These are phyloP conservation scores for Eucalyptus marginata DNA, from an alignment of 345 rosid genomes.

Conservation along the genomic window DNA sequence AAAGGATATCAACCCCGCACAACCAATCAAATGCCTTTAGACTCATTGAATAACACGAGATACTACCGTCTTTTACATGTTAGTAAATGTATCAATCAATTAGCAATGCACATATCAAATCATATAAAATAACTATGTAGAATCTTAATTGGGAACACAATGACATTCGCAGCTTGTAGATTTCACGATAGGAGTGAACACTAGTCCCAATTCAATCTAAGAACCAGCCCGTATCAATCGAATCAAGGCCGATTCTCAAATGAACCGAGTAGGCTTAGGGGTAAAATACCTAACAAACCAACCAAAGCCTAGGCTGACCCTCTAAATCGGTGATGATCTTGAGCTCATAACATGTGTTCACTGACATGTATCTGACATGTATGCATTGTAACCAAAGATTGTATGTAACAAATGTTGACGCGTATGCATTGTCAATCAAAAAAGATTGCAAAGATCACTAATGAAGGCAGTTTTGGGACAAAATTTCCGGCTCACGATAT, in stretches of 20 bases:
- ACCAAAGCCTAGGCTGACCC: background rate
- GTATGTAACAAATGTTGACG: background rate
- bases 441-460: background rate
- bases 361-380: background rate
- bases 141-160: background rate
- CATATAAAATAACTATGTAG: background rate
- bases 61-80: background rate
- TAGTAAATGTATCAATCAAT: background rate
- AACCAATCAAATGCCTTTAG: rapidly evolving
- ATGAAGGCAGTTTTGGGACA: background rate
- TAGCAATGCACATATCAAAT: background rate
- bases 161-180: background rate
- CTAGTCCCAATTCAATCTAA: background rate
- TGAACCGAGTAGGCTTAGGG: background rate
- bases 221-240: background rate
- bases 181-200: background rate
- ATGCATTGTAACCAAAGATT: background rate
- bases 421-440: background rate
- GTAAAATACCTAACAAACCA: background rate
- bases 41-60: background rate
- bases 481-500: background rate
- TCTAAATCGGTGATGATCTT: background rate
- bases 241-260: background rate
- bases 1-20: rapidly evolving
- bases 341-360: background rate